Percentiles rank a stretch among this genome's conserved stretches.
phyloP scores from a whole-genome alignment of 164 flowering plant species.

The Akebia trifoliata region DNA sequence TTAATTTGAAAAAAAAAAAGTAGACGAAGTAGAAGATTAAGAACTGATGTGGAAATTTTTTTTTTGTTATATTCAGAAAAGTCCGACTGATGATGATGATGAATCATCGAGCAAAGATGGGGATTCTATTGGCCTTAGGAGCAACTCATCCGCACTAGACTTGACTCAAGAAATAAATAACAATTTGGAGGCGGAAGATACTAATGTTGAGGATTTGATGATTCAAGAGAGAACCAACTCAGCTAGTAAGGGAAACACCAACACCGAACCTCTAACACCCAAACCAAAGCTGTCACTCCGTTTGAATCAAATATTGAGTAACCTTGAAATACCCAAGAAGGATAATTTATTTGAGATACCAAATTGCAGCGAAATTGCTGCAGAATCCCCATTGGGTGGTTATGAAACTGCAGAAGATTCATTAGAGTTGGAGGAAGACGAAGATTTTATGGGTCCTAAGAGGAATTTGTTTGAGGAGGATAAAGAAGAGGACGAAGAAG shows the following conservation, averaged over 20 bases:
- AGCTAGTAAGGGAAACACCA: constrained; percentile 12
- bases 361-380: background rate
- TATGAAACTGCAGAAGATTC: constrained; percentile 33
- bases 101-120: constrained; percentile 22
- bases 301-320: constrained; percentile 21
- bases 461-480: constrained; percentile 21
- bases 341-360: constrained; percentile 21
- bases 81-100: constrained; percentile 57
- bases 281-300: constrained; percentile 14
- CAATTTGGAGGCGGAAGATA: constrained; percentile 24
- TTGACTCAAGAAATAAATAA: constrained; percentile 17
- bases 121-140: constrained; percentile 28
- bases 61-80: constrained; percentile 34
- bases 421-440: constrained; percentile 14
- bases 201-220: constrained; percentile 12
- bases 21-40: too few species aligned
- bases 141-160: constrained; percentile 47
- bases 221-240: constrained; percentile 16
- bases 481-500: constrained; percentile 21
- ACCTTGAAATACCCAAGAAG: constrained; percentile 41
- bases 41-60: background rate
- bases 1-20: background rate
- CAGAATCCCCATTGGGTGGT: constrained; percentile 22
- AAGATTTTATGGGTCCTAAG: constrained; percentile 19
- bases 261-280: too few species aligned